Evolutionary conservation across 257 asterid genomes (phyloP).

Genomic region (Plectranthus barbatus): DNA sequence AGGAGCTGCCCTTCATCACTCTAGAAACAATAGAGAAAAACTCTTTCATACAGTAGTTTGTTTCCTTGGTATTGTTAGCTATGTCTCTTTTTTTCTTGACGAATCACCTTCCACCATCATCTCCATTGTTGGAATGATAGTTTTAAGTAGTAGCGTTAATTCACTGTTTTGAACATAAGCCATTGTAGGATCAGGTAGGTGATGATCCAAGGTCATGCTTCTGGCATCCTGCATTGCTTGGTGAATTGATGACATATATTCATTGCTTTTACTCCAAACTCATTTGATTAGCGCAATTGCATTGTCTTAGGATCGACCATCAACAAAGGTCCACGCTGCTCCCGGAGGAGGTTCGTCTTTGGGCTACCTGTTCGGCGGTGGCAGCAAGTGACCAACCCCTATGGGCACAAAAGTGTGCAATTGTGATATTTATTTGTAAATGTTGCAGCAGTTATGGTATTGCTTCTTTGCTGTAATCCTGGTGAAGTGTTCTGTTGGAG

Average conservation of each 20-base stretch:
- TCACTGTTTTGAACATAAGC: no score
- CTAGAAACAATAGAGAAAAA: neutral
- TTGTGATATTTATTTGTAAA: conserved; percentile 8
- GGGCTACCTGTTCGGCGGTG: conserved; percentile 55
- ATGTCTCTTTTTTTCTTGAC: no score
- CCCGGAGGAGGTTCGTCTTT: conserved; percentile 62
- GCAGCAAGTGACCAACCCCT: conserved; percentile 27
- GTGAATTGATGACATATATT: no score
- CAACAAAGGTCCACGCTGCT: conserved; percentile 58
- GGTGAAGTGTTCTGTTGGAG: neutral
- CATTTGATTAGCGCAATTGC: neutral
- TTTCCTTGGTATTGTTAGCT: no score
- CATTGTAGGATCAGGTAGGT: no score
- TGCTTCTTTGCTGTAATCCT: neutral
- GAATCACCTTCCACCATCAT: no score
- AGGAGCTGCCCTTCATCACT: neutral
- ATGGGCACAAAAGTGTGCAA: neutral
- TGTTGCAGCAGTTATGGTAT: conserved; percentile 6
- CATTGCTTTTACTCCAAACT: no score
- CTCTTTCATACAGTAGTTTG: neutral
- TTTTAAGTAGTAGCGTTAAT: no score
- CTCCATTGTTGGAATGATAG: no score
- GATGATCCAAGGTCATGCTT: no score
- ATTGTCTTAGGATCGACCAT: conserved; percentile 51
- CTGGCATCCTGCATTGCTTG: neutral